Conservation (phyloP, 2,329 filamentous ascomycete genomes). For the Fusarium denticulatum region DNA sequence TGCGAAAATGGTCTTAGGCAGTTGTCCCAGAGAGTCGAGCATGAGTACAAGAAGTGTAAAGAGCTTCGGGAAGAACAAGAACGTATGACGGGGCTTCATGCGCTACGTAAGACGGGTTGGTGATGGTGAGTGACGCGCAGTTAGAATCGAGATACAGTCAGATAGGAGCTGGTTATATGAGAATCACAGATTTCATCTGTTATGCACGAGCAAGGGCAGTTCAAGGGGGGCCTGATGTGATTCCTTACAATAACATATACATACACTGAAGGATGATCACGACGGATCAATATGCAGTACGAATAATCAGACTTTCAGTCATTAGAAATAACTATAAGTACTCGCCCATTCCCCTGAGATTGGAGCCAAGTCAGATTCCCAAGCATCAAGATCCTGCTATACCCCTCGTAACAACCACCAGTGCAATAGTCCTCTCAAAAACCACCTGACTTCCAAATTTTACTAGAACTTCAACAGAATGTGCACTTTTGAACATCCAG, state of each 20-base stretch:
- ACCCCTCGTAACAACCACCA: neutral
- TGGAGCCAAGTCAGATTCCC: accelerated
- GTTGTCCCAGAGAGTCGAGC: neutral
- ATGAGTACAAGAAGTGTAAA: neutral
- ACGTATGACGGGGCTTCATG: neutral
- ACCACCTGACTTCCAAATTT: accelerated
- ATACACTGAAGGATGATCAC: accelerated
- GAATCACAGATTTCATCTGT: too few relatives aligned
- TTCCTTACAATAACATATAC: neutral
- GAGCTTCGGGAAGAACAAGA: neutral
- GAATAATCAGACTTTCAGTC: accelerated
- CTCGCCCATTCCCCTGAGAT: accelerated
- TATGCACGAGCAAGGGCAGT: neutral
- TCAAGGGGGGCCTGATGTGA: neutral
- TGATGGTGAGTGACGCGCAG: too few relatives aligned
- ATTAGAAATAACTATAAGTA: neutral
- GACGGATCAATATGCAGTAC: accelerated
- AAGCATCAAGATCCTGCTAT: too few relatives aligned
- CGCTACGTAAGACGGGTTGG: too few relatives aligned
- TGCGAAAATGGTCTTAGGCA: neutral
- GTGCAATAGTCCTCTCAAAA: too few relatives aligned
- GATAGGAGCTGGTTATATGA: too few relatives aligned
- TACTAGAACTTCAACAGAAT: accelerated
- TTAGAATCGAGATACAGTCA: neutral
- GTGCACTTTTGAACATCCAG: neutral